Conservation (phyloP, 75 land plant genomes). For the Chamaecyparis obtusa region DNA sequence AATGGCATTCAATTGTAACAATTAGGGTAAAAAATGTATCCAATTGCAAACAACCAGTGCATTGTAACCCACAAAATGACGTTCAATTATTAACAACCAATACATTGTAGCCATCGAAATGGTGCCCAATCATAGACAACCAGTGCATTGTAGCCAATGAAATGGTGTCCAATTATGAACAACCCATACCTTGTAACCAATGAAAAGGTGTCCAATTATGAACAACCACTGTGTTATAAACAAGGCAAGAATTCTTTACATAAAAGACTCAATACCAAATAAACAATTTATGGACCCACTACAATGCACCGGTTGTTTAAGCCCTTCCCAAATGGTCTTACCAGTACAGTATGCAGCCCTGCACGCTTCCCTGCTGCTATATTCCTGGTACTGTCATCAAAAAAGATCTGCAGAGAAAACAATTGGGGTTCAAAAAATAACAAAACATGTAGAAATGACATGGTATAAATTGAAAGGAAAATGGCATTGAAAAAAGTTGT, state of each 20-base stretch:
- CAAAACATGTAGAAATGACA: neutral
- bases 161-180: no score
- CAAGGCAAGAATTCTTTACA: neutral
- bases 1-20: no score
- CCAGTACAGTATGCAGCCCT: conserved; percentile 34
- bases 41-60: no score
- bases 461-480: neutral
- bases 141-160: no score
- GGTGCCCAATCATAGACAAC: no score
- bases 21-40: no score
- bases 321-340: conserved; percentile 8
- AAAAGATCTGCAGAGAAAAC: conserved; percentile 26
- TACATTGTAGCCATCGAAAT: no score
- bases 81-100: no score
- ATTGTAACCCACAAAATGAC: no score
- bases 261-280: neutral
- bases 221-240: neutral
- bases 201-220: neutral
- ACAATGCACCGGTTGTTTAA: no score
- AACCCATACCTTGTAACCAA: neutral
- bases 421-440: neutral
- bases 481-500: no score
- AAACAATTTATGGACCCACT: no score
- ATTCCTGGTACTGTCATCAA: conserved; percentile 43
- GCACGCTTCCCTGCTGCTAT: conserved; percentile 31